Conservation (phyloP, 768 basidiomycete species). For the Tricholoma flavovirens region DNA sequence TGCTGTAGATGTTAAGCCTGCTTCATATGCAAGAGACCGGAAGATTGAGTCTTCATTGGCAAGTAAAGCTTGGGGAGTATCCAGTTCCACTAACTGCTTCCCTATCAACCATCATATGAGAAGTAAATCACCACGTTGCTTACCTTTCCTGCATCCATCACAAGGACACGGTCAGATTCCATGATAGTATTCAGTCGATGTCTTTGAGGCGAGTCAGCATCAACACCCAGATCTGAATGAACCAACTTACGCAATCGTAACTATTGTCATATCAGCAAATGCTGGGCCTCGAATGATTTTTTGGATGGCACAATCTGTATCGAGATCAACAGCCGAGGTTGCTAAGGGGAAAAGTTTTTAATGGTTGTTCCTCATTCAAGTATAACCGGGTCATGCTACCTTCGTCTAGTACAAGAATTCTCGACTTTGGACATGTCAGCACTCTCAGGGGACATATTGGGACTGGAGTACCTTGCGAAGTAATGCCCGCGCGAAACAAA, state of each 20-base stretch:
- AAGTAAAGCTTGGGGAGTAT: conserved; percentile 61
- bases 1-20: conserved; percentile 35
- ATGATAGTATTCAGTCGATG: conserved; percentile 83
- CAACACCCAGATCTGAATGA: not conserved
- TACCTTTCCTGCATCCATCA: conserved; percentile 75
- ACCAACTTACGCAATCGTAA: conserved; percentile 74
- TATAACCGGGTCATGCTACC: conserved; percentile 33
- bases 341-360: conserved; percentile 34
- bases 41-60: conserved; percentile 52
- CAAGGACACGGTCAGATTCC: conserved; percentile 74
- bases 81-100: conserved; percentile 67
- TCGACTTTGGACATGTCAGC: conserved; percentile 42
- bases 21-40: conserved; percentile 59
- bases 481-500: conserved; percentile 86
- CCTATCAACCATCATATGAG: not conserved
- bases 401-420: conserved; percentile 91
- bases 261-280: conserved; percentile 73
- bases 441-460: not conserved
- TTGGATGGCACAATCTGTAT: conserved; percentile 87
- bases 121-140: conserved; percentile 7
- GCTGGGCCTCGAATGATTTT: conserved; percentile 77
- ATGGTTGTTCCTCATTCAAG: not conserved
- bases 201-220: conserved; percentile 26
- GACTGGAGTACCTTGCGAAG: conserved; percentile 53
- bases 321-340: conserved; percentile 85